Conservation (phyloP, 2,329 filamentous ascomycete genomes). For the Nakataea oryzae region DNA sequence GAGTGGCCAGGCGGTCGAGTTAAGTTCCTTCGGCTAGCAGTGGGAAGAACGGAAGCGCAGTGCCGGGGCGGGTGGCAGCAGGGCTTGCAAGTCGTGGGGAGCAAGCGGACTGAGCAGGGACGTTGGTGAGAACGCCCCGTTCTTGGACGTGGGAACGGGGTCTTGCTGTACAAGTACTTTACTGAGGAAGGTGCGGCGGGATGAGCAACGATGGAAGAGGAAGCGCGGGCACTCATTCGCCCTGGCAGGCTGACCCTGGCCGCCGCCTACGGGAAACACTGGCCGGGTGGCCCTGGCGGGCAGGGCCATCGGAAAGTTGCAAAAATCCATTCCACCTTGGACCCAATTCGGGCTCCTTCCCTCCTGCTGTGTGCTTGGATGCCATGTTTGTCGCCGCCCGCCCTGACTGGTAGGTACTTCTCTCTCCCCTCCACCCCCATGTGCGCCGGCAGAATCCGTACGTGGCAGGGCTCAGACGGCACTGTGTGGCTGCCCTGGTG, state of each 20-base stretch:
- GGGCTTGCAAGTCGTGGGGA: neutral
- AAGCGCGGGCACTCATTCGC: neutral
- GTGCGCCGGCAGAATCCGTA: neutral
- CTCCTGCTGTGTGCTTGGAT: neutral
- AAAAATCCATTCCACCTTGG: slow-evolving; percentile 1
- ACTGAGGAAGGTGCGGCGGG: neutral
- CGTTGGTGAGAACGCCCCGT: neutral
- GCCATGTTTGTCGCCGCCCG: neutral
- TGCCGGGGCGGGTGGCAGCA: neutral
- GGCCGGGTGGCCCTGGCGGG: neutral
- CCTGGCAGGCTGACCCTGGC: neutral
- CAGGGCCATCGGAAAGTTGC: slow-evolving; percentile 1
- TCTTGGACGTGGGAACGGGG: neutral
- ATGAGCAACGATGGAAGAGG: neutral
- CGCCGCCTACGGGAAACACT: neutral
- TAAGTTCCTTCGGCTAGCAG: neutral
- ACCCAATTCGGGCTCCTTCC: neutral
- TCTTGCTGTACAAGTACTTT: no score
- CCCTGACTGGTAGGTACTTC: neutral
- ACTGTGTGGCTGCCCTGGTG: neutral
- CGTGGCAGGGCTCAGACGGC: neutral
- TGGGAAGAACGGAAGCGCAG: neutral
- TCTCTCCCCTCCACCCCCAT: neutral
- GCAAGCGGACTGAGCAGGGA: neutral
- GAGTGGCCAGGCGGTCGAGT: neutral